phyloP scores from a whole-genome alignment of 2,329 filamentous ascomycete genomes.

The Penicillium sp. region DNA sequence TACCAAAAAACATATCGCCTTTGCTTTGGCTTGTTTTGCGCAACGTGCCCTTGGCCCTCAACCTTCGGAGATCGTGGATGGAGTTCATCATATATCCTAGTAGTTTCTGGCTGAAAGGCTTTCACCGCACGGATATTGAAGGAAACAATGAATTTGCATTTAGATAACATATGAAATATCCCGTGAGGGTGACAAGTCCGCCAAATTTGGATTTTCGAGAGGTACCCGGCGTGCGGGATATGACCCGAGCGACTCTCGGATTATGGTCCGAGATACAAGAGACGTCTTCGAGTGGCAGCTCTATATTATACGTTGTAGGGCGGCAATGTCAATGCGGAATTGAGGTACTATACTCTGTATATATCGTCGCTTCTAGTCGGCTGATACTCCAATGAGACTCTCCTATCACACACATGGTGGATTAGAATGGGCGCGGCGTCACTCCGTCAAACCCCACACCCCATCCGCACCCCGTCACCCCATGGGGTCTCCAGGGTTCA shows the following conservation, averaged over 20 bases:
- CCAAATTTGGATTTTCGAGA: too few relatives aligned
- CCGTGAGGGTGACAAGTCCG: too few relatives aligned
- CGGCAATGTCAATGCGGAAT: background rate
- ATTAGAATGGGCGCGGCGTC: background rate
- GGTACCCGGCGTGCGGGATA: too few relatives aligned
- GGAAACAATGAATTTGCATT: too few relatives aligned
- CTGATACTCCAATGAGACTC: background rate
- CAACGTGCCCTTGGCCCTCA: too few relatives aligned
- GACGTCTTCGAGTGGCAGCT: slow-evolving; percentile 1
- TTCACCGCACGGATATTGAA: too few relatives aligned
- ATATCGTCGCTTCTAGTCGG: background rate
- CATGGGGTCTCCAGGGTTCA: slow-evolving; percentile 7
- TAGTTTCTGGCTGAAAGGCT: too few relatives aligned
- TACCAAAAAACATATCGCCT: slow-evolving; percentile 5
- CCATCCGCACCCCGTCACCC: slow-evolving; percentile 6
- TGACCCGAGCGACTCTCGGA: background rate
- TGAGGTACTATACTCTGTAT: background rate
- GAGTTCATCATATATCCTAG: too few relatives aligned
- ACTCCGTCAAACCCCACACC: slow-evolving; percentile 3
- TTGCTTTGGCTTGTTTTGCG: background rate
- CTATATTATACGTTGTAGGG: background rate
- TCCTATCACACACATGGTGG: background rate
- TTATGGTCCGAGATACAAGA: background rate
- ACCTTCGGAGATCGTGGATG: too few relatives aligned
- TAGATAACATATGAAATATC: too few relatives aligned